A percentile compares a stretch with the other conserved stretches of the same genome.
phyloP scores from a whole-genome alignment of 768 basidiomycete species.

The Lactifluus volemus region DNA sequence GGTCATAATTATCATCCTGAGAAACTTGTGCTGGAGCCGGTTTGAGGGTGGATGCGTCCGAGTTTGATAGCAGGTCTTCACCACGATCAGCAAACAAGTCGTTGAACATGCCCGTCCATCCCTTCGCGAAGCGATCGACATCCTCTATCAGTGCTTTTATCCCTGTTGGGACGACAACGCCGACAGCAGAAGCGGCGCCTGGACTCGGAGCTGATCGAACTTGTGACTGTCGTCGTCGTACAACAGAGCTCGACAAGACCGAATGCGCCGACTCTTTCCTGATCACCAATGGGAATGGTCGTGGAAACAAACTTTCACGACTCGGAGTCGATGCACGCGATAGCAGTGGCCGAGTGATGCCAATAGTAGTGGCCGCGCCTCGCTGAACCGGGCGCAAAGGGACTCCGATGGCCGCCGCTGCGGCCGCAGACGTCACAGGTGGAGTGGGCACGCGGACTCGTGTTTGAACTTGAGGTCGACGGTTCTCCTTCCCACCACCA shows the following conservation, averaged over 20 bases:
- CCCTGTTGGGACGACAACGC: background rate
- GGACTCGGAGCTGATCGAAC: background rate
- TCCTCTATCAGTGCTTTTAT: slow-evolving; percentile 8
- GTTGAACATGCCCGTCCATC: slow-evolving; percentile 14
- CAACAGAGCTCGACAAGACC: background rate
- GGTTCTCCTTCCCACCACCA: slow-evolving; percentile 7
- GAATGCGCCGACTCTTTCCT: background rate
- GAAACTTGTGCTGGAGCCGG: background rate
- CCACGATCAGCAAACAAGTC: background rate
- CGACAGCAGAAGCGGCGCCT: background rate
- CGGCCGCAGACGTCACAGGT: background rate
- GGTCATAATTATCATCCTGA: background rate
- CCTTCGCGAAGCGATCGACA: slow-evolving; percentile 9
- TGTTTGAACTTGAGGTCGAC: background rate
- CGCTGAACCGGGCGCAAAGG: background rate
- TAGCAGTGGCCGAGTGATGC: too few relatives aligned
- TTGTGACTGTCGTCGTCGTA: background rate
- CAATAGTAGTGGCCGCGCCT: too few relatives aligned
- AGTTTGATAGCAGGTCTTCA: background rate
- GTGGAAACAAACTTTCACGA: background rate
- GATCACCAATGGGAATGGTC: background rate
- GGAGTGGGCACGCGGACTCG: background rate
- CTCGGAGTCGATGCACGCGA: background rate
- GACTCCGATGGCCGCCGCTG: background rate
- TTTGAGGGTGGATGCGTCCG: background rate